Conservation (phyloP, 352 stramenopile genomes). For the Pilasporangium apinafurcum region DNA sequence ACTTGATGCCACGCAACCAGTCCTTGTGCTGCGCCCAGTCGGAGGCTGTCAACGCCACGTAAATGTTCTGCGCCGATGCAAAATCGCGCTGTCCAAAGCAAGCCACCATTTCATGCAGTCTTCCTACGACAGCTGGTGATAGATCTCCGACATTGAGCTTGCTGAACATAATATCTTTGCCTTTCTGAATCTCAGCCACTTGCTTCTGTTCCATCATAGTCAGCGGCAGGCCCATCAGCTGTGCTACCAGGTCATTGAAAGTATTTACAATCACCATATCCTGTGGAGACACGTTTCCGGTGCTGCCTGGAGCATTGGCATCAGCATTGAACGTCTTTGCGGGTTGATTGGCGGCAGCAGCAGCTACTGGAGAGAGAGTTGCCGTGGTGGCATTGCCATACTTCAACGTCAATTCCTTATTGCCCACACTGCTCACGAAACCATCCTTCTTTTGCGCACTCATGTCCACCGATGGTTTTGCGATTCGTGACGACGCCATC, state of each 20-base stretch:
- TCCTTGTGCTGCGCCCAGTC: slow-evolving; percentile 97
- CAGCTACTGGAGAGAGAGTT: slow-evolving; percentile 43
- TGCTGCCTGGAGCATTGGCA: slow-evolving; percentile 52
- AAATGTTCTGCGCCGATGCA: slow-evolving; percentile 69
- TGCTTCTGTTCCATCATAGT: slow-evolving; percentile 88
- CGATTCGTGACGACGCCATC: slow-evolving; percentile 66
- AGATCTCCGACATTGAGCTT: slow-evolving; percentile 82
- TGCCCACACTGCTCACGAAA: slow-evolving; percentile 79
- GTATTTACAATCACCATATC: slow-evolving; percentile 73
- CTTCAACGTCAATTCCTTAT: slow-evolving; percentile 84
- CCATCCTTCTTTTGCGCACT: slow-evolving; percentile 75
- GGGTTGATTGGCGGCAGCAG: slow-evolving; percentile 7
- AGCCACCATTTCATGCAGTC: slow-evolving; percentile 75
- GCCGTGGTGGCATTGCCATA: slow-evolving; percentile 74
- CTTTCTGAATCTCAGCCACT: slow-evolving; percentile 78
- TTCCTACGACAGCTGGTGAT: slow-evolving; percentile 57
- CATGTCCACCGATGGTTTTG: slow-evolving; percentile 80
- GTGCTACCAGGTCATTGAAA: slow-evolving; percentile 75
- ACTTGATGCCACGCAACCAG: slow-evolving; percentile 97
- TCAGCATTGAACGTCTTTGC: slow-evolving; percentile 42
- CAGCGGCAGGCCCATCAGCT: slow-evolving; percentile 64
- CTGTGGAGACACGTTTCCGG: slow-evolving; percentile 65
- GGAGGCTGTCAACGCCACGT: slow-evolving; percentile 89
- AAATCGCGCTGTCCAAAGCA: slow-evolving; percentile 80
- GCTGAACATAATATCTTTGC: slow-evolving; percentile 82